Conservation (phyloP, 257 asterid genomes). For the Catharanthus roseus region DNA sequence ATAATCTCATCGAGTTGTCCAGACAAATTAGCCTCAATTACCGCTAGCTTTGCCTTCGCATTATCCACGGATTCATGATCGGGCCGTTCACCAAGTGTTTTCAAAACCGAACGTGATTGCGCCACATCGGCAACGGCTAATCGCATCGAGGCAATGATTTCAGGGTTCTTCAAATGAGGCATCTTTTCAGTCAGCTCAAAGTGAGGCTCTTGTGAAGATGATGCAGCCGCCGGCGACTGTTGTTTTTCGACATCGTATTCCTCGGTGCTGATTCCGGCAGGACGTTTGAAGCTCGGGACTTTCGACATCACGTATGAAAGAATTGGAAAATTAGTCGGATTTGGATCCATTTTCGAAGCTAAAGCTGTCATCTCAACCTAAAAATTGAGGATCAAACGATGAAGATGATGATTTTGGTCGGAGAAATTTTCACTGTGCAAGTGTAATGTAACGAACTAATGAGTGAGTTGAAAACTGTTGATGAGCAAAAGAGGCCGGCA, state of each 20-base stretch:
- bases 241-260: slow-evolving; percentile 76
- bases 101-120: slow-evolving; percentile 65
- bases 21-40: slow-evolving; percentile 41
- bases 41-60: slow-evolving; percentile 55
- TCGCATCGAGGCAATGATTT: slow-evolving; percentile 63
- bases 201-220: slow-evolving; percentile 46
- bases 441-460: neutral
- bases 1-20: slow-evolving; percentile 32
- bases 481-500: neutral
- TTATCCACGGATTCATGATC: slow-evolving; percentile 83
- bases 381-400: neutral
- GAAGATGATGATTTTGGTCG: neutral
- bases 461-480: neutral
- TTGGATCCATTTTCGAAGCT: slow-evolving; percentile 65
- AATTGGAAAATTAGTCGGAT: slow-evolving; percentile 70
- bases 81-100: slow-evolving; percentile 68
- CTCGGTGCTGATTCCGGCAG: slow-evolving; percentile 22
- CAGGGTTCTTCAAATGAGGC: slow-evolving; percentile 79
- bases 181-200: slow-evolving; percentile 78
- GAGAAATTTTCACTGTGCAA: neutral
- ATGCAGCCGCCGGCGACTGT: slow-evolving; percentile 21
- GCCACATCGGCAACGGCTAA: slow-evolving; percentile 68
- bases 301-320: slow-evolving; percentile 77
- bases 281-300: slow-evolving; percentile 58
- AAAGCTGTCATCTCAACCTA: neutral